phyloP scores from a whole-genome alignment of 441 rosid genomes.

The Viola pubescens region DNA sequence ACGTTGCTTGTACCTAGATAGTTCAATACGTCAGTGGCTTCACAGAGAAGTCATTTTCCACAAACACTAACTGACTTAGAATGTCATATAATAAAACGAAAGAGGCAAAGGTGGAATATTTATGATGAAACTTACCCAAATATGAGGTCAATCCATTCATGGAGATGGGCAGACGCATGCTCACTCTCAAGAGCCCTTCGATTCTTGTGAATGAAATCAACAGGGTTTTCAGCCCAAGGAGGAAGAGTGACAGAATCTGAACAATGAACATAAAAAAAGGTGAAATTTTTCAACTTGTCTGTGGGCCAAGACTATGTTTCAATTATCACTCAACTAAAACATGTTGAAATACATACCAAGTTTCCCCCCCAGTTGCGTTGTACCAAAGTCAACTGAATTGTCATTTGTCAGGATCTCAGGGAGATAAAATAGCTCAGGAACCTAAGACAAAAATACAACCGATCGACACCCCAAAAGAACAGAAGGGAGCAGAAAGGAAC shows the following conservation, averaged over 20 bases:
- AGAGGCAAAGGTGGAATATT: conserved; percentile 12
- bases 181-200: conserved; percentile 96
- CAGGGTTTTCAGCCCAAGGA: conserved; percentile 89
- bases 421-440: conserved; percentile 98
- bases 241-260: conserved; percentile 94
- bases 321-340: neutral
- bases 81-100: conserved; percentile 12
- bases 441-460: conserved; percentile 39
- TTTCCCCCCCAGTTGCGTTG: conserved; percentile 84
- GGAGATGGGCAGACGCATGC: conserved; percentile 89
- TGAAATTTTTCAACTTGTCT: neutral
- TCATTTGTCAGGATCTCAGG: conserved; percentile 92
- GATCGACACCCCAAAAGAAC: too few species aligned
- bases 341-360: conserved; percentile 54
- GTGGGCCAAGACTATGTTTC: neutral
- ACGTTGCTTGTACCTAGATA: conserved; percentile 86
- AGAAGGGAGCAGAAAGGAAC: conserved; percentile 2
- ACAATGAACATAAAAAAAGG: conserved; percentile 15
- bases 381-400: conserved; percentile 82
- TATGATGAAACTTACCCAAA: conserved; percentile 59
- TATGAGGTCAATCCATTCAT: conserved; percentile 98
- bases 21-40: conserved; percentile 13
- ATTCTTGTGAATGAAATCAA: conserved; percentile 96
- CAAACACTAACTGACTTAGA: neutral
- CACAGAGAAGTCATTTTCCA: too few species aligned